Evolutionary conservation across 2,329 filamentous ascomycete genomes (phyloP), one percentile per base, ranked within the genome.

Genomic region (Aspergillus quadricinctus): DNA sequence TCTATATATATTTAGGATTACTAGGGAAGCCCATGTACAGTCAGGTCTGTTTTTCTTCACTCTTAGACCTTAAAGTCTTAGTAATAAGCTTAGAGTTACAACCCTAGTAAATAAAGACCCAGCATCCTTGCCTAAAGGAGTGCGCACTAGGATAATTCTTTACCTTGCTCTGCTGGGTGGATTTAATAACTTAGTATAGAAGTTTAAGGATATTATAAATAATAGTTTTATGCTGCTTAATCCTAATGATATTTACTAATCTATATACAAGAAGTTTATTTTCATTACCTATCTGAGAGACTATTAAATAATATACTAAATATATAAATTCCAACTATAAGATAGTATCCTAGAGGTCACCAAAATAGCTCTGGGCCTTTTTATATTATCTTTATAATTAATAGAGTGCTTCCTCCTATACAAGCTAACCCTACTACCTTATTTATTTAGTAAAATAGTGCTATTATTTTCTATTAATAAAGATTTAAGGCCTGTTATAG

Each of bases 31-130:
- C 1, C 46, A 49, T 4, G 29, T 56, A 17, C 57, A 56, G 29
- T 58, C 57, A 2, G 54, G 57, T 3, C 48, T 37, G 3, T 58
- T 58, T 14, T 53, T 45, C 17, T 58, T 58, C 14, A 31, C 54
- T 10, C 40, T 58, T 49, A 50, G 28, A 48, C 41, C 50, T 21
- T 41, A 17, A 17, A 48, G 50, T 4, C 31, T 25, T 21, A 29
- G 52, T 14, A 21, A 43, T 25, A 51, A 37, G 14, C 41, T 50
- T 23, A 48, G 50, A n/a, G 37, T 50, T 50, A 14, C 41, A 23
- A 27, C 50, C 6, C 57, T 53, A 3, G 19, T 50, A 3, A 53
- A 49, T 14, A 35, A 56, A 40, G 4, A 19, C 19, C 43, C 29
- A 14, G 48, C 48, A 9, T 3, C 1, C 3, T 48, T 58, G n/a